These are phyloP conservation scores for Melampsora americana DNA, from an alignment of 1,284 basidiomycete species.

Conservation along the genomic window DNA sequence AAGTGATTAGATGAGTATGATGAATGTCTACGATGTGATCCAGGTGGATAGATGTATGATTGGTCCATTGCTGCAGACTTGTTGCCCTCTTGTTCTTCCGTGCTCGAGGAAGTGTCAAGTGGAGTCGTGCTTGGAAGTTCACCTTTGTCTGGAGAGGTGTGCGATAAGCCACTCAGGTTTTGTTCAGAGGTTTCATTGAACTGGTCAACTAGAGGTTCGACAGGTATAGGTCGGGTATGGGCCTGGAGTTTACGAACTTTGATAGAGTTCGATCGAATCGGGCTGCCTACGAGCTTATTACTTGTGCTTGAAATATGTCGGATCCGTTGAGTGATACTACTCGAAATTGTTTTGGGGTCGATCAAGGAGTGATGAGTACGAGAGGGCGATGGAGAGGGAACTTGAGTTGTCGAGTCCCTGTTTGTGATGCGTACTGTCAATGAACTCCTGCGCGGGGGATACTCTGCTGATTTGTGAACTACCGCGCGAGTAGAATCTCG, in stretches of 20 bases:
- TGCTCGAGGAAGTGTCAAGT: neutral
- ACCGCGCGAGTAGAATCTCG: slow-evolving; percentile 23
- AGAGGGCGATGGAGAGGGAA: neutral
- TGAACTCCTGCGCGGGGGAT: too few species aligned
- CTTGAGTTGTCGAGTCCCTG: neutral
- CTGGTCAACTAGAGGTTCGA: neutral
- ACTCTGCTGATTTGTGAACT: neutral
- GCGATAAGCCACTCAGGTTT: neutral
- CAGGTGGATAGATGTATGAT: slow-evolving; percentile 34
- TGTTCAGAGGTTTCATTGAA: slow-evolving; percentile 4
- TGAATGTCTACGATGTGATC: slow-evolving; percentile 17
- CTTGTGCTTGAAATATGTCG: slow-evolving; percentile 48
- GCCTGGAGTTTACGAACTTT: slow-evolving; percentile 1
- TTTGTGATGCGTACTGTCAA: too few species aligned
- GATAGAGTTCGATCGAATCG: slow-evolving; percentile 24
- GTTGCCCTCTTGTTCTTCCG: neutral
- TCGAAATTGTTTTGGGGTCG: slow-evolving; percentile 1
- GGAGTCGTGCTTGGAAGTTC: neutral
- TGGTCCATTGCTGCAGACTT: neutral
- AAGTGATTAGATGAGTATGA: slow-evolving; percentile 1
- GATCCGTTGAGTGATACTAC: slow-evolving; percentile 39
- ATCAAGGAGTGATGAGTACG: neutral
- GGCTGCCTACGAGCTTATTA: slow-evolving; percentile 44
- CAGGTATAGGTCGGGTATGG: neutral
- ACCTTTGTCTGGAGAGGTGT: neutral